Conservation (phyloP, 163 green algal genomes). For the Picocystis sp. region DNA sequence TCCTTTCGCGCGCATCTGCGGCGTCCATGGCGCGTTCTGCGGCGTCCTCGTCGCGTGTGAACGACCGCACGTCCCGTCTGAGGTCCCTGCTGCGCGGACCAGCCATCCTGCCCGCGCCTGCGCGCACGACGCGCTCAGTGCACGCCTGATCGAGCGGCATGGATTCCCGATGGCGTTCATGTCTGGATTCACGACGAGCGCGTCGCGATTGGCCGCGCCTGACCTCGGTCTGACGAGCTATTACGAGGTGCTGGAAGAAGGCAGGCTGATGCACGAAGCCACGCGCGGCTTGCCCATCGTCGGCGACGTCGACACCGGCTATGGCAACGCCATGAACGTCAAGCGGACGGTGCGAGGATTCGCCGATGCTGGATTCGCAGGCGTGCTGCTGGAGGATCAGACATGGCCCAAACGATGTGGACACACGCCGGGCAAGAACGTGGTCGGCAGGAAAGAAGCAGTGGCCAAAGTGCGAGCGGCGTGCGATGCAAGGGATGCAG, state of each 20-base stretch:
- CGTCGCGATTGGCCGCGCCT: constrained; percentile 47
- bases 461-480: constrained; percentile 21
- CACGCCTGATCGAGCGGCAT: constrained; percentile 62
- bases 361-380: constrained; percentile 64
- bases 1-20: too few species aligned
- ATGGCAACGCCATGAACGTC: constrained; percentile 84
- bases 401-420: constrained; percentile 80
- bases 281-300: constrained; percentile 66
- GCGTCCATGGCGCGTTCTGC: too few species aligned
- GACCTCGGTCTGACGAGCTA: constrained; percentile 80
- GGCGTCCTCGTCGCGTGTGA: too few species aligned
- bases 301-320: constrained; percentile 73
- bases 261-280: constrained; percentile 49
- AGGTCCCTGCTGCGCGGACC: too few species aligned
- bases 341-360: constrained; percentile 79
- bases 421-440: constrained; percentile 63
- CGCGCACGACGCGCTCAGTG: constrained; percentile 28
- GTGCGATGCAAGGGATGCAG: constrained; percentile 11
- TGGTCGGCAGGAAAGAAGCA: constrained; percentile 66
- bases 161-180: constrained; percentile 81
- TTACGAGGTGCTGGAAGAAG: constrained; percentile 17
- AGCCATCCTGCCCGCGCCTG: not conserved
- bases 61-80: too few species aligned
- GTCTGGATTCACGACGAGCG: constrained; percentile 73
- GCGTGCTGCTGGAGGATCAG: constrained; percentile 91